Base-by-base conservation (phyloP, 768 basidiomycete genomes). In the Lentinula aciculospora region DNA sequence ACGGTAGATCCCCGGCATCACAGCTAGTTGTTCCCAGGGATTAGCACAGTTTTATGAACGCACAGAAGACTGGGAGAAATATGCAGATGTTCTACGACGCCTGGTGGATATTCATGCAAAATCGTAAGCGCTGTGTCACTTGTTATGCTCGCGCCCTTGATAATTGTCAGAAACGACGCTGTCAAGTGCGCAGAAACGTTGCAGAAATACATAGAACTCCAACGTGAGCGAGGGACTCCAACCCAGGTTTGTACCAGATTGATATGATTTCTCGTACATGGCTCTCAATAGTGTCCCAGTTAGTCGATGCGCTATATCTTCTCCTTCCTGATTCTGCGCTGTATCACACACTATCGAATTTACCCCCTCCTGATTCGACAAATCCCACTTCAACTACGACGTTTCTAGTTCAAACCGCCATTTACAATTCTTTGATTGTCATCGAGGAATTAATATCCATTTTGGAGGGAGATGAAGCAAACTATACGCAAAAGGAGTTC, bases 311-410 rank as follows among this genome's bases (percentile, higher is more conserved):
- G 0, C 75, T 98, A 12, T 77, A 76, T 6, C 75, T 86, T 32
- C 75, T 94, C 13, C 85, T 98, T 9, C 89, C 93, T 0, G 81
- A 82, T 5, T 93, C 94, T 4, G 71, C 80, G 0, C 67, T 86
- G 1, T 88, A 85, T 63, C 60, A 74, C 0, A 74, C 85, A 2
- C 74, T 98, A 7, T 83, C 81, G 1, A 72, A 71, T 1, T 75
- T 98, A 1, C 88, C 94, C 5, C 72, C 75, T 1, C 92, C 92
- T 2, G 87, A 94, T 65, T 74, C 82, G n/a, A 88, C 90, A 8
- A 86, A 81, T 51, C 92, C 93, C 0, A 77, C 80, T 0, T 74
- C 79, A 2, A 84, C 88, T 4, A 76, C 84, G 1, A 84, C 77
- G 4, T 78, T 77, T 39, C 69, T 74, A 25, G 74, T 81, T 0